These are phyloP conservation scores for Yamadazyma blattariae DNA, from an alignment of 1,139 yeast species.

Conservation along the genomic window DNA sequence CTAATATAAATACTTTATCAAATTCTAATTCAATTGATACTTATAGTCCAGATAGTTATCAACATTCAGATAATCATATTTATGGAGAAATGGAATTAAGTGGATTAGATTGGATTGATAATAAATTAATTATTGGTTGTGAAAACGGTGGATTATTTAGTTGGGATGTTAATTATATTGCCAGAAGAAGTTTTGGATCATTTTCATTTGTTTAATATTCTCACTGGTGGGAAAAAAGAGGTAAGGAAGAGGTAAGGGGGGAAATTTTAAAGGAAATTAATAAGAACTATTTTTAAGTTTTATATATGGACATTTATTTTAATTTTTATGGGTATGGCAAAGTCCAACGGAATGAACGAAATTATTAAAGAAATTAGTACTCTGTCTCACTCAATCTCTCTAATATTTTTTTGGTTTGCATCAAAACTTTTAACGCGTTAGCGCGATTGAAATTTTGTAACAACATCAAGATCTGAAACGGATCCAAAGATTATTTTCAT, in stretches of 20 bases:
- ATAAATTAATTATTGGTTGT: constrained; percentile 38
- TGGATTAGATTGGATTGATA: constrained; percentile 40
- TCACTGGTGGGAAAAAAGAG: background rate
- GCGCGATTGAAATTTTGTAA: background rate
- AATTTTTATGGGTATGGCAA: too few species aligned
- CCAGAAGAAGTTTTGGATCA: constrained; percentile 40
- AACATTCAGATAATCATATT: constrained; percentile 33
- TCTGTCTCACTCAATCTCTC: background rate
- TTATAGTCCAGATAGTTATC: constrained; percentile 19
- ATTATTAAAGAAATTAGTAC: background rate
- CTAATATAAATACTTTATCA: background rate
- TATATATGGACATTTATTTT: too few species aligned
- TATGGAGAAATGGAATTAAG: constrained; percentile 47
- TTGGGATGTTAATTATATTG: constrained; percentile 41
- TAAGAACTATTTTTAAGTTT: too few species aligned
- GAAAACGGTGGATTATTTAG: constrained; percentile 43
- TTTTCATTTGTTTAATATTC: constrained; percentile 15
- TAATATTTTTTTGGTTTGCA: too few species aligned
- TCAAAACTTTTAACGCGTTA: background rate
- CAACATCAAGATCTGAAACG: too few species aligned
- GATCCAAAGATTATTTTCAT: too few species aligned
- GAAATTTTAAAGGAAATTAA: background rate
- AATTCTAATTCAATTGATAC: background rate
- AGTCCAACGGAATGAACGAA: background rate
- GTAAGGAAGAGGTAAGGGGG: background rate